Evolutionary conservation across 2,329 filamentous ascomycete genomes (phyloP).

Genomic region (Cladophialophora psammophila): DNA sequence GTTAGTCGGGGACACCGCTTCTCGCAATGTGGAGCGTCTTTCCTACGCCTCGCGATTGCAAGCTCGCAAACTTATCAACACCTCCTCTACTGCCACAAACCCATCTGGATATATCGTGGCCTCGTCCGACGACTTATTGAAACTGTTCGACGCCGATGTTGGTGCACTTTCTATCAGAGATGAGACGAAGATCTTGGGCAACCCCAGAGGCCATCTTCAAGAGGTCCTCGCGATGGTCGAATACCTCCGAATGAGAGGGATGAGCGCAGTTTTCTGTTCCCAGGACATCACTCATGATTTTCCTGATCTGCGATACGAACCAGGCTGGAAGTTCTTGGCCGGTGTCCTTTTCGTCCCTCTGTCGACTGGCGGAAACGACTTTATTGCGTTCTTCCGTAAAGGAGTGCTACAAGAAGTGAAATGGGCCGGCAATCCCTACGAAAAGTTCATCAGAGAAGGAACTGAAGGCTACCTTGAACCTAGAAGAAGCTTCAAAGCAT

Average conservation of each 20-base stretch:
- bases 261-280: slow-evolving; percentile 78
- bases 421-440: slow-evolving; percentile 87
- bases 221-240: slow-evolving; percentile 85
- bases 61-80: slow-evolving; percentile 87
- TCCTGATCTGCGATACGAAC: slow-evolving; percentile 78
- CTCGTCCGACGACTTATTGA: slow-evolving; percentile 83
- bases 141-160: slow-evolving; percentile 85
- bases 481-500: slow-evolving; percentile 77
- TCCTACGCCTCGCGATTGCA: slow-evolving; percentile 86
- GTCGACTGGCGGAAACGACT: slow-evolving; percentile 76
- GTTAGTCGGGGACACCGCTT: slow-evolving; percentile 83
- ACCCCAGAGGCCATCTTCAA: slow-evolving; percentile 72
- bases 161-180: slow-evolving; percentile 82
- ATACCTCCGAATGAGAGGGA: slow-evolving; percentile 77
- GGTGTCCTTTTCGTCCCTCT: slow-evolving; percentile 83
- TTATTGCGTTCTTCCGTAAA: slow-evolving; percentile 89
- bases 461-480: slow-evolving; percentile 79
- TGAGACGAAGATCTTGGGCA: slow-evolving; percentile 86
- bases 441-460: slow-evolving; percentile 76
- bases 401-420: slow-evolving; percentile 78
- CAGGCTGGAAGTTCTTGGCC: slow-evolving; percentile 79
- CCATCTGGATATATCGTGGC: slow-evolving; percentile 90
- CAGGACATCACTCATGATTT: slow-evolving; percentile 80
- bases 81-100: slow-evolving; percentile 78
- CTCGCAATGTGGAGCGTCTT: slow-evolving; percentile 83